Evolutionary conservation across 2,329 filamentous ascomycete genomes (phyloP).

Genomic region (Exophiala alcalophila): DNA sequence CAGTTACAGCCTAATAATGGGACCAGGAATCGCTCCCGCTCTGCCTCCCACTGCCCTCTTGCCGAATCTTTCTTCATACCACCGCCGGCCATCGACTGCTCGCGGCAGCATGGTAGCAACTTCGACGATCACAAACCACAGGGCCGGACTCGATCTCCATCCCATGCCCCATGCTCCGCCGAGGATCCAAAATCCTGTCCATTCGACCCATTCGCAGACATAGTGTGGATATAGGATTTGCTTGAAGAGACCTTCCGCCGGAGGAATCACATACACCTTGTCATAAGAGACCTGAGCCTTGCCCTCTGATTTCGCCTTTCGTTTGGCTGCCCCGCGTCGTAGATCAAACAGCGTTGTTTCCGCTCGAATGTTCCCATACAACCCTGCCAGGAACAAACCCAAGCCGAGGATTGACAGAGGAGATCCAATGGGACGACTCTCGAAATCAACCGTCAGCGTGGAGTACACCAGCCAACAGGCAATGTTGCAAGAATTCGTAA

Average conservation of each 20-base stretch:
- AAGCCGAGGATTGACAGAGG: constrained; percentile 55
- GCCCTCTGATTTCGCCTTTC: constrained; percentile 28
- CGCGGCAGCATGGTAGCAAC: constrained; percentile 85
- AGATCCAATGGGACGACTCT: constrained; percentile 47
- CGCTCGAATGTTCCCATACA: constrained; percentile 79
- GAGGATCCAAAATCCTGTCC: constrained; percentile 77
- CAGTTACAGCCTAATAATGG: constrained; percentile 9
- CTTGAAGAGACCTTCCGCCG: constrained; percentile 71
- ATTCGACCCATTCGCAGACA: constrained; percentile 95
- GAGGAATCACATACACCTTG: constrained; percentile 82
- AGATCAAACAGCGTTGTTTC: constrained; percentile 89
- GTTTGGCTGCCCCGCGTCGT: constrained; percentile 61
- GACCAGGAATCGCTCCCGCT: constrained; percentile 66
- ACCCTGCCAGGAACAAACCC: constrained; percentile 70
- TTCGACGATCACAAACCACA: constrained; percentile 82
- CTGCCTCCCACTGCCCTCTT: constrained; percentile 71
- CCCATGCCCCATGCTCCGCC: constrained; percentile 38
- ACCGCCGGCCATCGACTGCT: constrained; percentile 73
- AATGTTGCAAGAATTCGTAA: constrained; percentile 73
- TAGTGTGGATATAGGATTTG: constrained; percentile 90
- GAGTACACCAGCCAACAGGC: constrained; percentile 68
- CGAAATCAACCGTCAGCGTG: constrained; percentile 30
- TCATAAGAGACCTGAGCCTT: constrained; percentile 54
- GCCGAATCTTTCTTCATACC: constrained; percentile 88
- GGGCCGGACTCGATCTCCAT: constrained; percentile 65